phyloP scores from a whole-genome alignment of 805 yeast species.

The Yarrowia keelungensis region DNA sequence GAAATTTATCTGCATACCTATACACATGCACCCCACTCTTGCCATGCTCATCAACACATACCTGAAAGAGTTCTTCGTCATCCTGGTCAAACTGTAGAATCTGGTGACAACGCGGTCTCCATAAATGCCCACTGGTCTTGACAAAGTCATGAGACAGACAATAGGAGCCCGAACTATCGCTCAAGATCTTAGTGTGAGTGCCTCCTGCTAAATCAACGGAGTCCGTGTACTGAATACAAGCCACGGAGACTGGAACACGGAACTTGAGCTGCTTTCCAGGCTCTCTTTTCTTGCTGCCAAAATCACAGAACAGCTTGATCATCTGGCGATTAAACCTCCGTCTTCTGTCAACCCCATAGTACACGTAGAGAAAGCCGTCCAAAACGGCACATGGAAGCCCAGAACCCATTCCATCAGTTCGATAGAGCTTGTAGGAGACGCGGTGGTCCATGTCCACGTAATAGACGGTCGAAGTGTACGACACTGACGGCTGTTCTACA shows the following conservation, averaged over 20 bases:
- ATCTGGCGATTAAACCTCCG: conserved; percentile 18
- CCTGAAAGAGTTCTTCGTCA: conserved; percentile 23
- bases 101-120: conserved; percentile 15
- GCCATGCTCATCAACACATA: not conserved
- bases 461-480: conserved; percentile 24
- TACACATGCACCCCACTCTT: conserved; percentile 4
- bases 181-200: conserved; percentile 26
- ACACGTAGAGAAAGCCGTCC: conserved; percentile 25
- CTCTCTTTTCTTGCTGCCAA: conserved; percentile 30
- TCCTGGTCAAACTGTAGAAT: conserved; percentile 9
- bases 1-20: conserved; percentile 21
- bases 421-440: conserved; percentile 10
- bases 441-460: conserved; percentile 21
- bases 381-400: conserved; percentile 25
- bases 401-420: conserved; percentile 25
- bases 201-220: conserved; percentile 29
- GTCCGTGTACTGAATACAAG: conserved; percentile 22
- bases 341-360: conserved; percentile 25
- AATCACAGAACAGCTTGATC: conserved; percentile 31
- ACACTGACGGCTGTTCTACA: conserved; percentile 16
- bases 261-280: not conserved
- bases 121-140: conserved; percentile 17
- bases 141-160: conserved; percentile 17
- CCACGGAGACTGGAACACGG: conserved; percentile 16
- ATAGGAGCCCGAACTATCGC: not conserved